Evolutionary conservation across 2,329 filamentous ascomycete genomes (phyloP).

Genomic region (Xylariomycetidae sp.): DNA sequence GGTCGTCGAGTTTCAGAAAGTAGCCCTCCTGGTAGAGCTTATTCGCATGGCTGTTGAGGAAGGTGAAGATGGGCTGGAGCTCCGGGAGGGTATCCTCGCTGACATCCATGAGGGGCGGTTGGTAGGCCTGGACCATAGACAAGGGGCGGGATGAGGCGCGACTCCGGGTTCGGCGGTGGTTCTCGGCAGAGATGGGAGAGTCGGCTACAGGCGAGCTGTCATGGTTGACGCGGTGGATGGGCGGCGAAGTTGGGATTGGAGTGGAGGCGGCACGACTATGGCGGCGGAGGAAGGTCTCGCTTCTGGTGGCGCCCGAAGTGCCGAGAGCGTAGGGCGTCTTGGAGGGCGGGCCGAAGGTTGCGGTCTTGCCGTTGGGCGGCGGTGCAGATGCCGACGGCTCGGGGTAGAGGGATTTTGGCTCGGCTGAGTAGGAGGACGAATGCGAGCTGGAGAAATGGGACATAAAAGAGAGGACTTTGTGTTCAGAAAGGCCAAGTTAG

Average conservation of each 20-base stretch:
- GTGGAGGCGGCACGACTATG: slow-evolving; percentile 20
- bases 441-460: slow-evolving; percentile 61
- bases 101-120: slow-evolving; percentile 80
- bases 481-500: slow-evolving; percentile 26
- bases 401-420: slow-evolving; percentile 26
- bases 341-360: slow-evolving; percentile 8
- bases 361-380: slow-evolving; percentile 13
- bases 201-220: slow-evolving; percentile 37
- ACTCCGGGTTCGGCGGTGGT: slow-evolving; percentile 28
- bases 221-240: slow-evolving; percentile 23
- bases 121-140: slow-evolving; percentile 82
- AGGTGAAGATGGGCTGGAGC: slow-evolving; percentile 87
- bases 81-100: slow-evolving; percentile 83
- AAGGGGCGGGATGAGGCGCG: slow-evolving; percentile 61
- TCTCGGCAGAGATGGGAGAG: slow-evolving; percentile 28
- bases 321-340: slow-evolving; percentile 8
- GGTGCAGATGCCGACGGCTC: slow-evolving; percentile 12
- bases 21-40: slow-evolving; percentile 98
- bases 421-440: slow-evolving; percentile 31
- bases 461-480: slow-evolving; percentile 79
- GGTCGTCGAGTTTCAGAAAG: slow-evolving; percentile 92
- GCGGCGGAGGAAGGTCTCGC: slow-evolving; percentile 18
- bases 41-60: slow-evolving; percentile 89
- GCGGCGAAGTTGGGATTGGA: slow-evolving; percentile 19
- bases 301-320: slow-evolving; percentile 12